phyloP scores from a whole-genome alignment of 306 rosid species.

The Cucumis cinereus region DNA sequence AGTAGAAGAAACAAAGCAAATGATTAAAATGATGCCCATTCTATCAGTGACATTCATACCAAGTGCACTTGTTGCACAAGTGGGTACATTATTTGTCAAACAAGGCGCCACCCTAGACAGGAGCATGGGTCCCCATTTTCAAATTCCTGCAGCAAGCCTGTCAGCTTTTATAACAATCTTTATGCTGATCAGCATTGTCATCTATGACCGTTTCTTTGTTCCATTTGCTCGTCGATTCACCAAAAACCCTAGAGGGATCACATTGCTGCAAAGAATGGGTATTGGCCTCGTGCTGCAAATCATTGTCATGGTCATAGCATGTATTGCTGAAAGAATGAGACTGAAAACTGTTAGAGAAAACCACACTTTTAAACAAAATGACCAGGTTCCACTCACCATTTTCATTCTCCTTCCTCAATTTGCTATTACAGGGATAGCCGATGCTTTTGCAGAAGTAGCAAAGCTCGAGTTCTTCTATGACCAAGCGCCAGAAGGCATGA shows the following conservation, averaged over 20 bases:
- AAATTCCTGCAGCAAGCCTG: slow-evolving; percentile 53
- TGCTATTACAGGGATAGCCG: slow-evolving; percentile 55
- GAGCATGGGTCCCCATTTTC: slow-evolving; percentile 42
- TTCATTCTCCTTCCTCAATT: slow-evolving; percentile 73
- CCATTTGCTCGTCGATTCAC: slow-evolving; percentile 38
- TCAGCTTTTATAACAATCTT: slow-evolving; percentile 34
- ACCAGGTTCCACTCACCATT: slow-evolving; percentile 47
- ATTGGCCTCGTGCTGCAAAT: slow-evolving; percentile 45
- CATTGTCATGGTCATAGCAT: slow-evolving; percentile 34
- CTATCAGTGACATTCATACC: slow-evolving; percentile 47
- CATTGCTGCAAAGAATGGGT: slow-evolving; percentile 71
- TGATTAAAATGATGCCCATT: slow-evolving; percentile 60
- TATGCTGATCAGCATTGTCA: slow-evolving; percentile 42
- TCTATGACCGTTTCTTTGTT: slow-evolving; percentile 50
- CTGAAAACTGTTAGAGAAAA: slow-evolving; percentile 36
- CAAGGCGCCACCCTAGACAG: slow-evolving; percentile 58
- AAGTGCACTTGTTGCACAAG: slow-evolving; percentile 30
- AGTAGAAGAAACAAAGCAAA: slow-evolving; percentile 88
- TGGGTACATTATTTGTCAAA: slow-evolving; percentile 40
- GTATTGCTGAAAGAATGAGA: slow-evolving; percentile 39
- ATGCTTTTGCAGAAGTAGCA: slow-evolving; percentile 53
- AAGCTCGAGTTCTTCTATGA: slow-evolving; percentile 75
- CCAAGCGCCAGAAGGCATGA: slow-evolving; percentile 74
- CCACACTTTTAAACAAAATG: slow-evolving; percentile 8
- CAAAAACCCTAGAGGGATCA: slow-evolving; percentile 69